Percentiles rank a stretch among this genome's conserved stretches.
These are phyloP conservation scores for Microcos paniculata DNA, from an alignment of 345 rosid species.

Conservation along the genomic window DNA sequence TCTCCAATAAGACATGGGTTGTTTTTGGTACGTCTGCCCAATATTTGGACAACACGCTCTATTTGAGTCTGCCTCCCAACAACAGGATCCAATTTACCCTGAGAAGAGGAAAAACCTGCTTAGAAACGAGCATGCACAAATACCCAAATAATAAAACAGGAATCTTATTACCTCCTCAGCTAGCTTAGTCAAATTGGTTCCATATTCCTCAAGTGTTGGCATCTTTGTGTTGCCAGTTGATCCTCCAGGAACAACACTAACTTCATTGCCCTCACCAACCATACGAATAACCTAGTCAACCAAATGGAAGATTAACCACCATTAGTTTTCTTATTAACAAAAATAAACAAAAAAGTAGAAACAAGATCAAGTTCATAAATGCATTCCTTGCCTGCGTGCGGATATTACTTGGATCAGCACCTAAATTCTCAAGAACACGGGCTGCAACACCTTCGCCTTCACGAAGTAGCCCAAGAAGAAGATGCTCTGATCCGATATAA, in stretches of 20 bases:
- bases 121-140: background rate
- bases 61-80: conserved; percentile 98
- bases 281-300: conserved; percentile 81
- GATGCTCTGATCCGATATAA: conserved; percentile 98
- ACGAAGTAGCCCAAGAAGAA: conserved; percentile 91
- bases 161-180: conserved; percentile 81
- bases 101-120: conserved; percentile 14
- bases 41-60: conserved; percentile 90
- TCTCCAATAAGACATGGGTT: conserved; percentile 99
- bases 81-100: conserved; percentile 99
- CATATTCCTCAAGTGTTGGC: conserved; percentile 99
- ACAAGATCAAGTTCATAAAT: background rate
- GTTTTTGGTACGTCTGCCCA: conserved; percentile 96
- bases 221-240: conserved; percentile 76
- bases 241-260: conserved; percentile 79
- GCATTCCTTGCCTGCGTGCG: conserved; percentile 78
- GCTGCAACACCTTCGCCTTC: conserved; percentile 99
- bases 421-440: conserved; percentile 94
- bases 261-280: conserved; percentile 94
- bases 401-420: conserved; percentile 87
- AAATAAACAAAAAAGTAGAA: background rate
- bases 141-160: background rate
- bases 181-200: conserved; percentile 92
- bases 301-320: conserved; percentile 12
- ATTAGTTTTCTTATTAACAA: background rate